phyloP scores from a whole-genome alignment of 768 basidiomycete genomes.

The Botryobasidium botryosum region DNA sequence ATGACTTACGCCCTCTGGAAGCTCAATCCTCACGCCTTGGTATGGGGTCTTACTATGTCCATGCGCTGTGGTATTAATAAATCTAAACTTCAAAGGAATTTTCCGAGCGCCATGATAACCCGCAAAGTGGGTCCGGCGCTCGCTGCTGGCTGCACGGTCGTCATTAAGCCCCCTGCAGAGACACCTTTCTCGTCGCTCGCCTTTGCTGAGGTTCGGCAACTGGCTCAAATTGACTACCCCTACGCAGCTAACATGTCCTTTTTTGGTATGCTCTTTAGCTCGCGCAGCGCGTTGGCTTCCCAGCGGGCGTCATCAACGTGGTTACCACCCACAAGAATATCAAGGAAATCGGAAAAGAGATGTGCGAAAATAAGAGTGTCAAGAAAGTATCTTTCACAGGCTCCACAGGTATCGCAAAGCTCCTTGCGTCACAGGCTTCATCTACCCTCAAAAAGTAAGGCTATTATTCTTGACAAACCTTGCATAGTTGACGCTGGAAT shows the following conservation, averaged over 20 bases:
- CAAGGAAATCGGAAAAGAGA: constrained; percentile 75
- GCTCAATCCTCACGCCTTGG: constrained; percentile 69
- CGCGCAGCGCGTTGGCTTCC: constrained; percentile 75
- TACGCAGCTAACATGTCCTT: not conserved
- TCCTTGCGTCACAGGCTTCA: constrained; percentile 53
- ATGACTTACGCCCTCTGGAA: constrained; percentile 16
- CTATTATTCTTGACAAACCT: not conserved
- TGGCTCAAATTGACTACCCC: not conserved
- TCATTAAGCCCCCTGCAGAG: constrained; percentile 90
- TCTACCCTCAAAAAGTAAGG: constrained; percentile 68
- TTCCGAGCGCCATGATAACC: constrained; percentile 76
- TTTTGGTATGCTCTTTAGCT: constrained; percentile 30
- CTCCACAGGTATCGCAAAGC: constrained; percentile 64
- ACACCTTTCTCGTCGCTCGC: constrained; percentile 89
- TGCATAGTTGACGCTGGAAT: not conserved
- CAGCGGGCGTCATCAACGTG: constrained; percentile 88
- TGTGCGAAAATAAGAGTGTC: constrained; percentile 76
- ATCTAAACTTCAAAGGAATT: constrained; percentile 36
- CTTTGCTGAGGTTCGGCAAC: constrained; percentile 52
- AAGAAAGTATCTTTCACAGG: constrained; percentile 90
- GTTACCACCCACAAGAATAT: constrained; percentile 80
- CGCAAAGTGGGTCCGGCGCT: constrained; percentile 81
- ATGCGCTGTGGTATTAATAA: not conserved
- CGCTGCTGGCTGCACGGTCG: constrained; percentile 90
- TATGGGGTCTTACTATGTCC: not conserved